Base-by-base conservation (phyloP, 2,329 filamentous ascomycete genomes). In the Drechslerella dactyloides region DNA sequence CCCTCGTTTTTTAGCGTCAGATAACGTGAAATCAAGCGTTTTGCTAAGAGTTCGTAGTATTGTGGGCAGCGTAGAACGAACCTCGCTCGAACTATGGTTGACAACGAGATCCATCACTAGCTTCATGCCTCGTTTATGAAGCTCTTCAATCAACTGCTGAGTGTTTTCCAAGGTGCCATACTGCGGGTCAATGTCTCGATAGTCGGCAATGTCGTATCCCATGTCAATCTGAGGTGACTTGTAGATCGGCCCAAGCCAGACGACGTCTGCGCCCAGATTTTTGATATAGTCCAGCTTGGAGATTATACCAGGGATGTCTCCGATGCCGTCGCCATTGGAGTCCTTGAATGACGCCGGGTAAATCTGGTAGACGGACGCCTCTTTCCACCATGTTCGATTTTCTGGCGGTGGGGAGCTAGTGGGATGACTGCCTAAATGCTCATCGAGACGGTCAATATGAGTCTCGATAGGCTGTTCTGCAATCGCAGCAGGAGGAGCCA, bases 81-180 rank as follows among this genome's bases (percentile, higher is more conserved):
- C 74, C 77, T 90, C 83, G 74, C 89, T 85, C 1, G 86, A 89
- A 0, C 89, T 91, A 77, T 93, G 90, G 75, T 92, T 93, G 73
- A 92, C 84, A 1, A 93, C 90, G 1, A 93, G 81, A 76, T 93
- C 89, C 68, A 92, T 83, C 64, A 93, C 86, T 10, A 92, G 79
- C 74, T 85, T 86, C 85, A 92, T 90, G 1, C 84, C 86, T 2
- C 87, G 83, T 15, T 82, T 79, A 69, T 89, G 87, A 44, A 85
- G 83, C 51, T 84, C 84, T 24, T 82, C 77, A 55, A 90, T 86
- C 37, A 91, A 78, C 0, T 80, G 79, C 64, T 90, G 86, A 55
- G 90, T 84, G 76, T 91, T 87, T 68, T 82, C 81, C 6, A 91
- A 81, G 0, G 86, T 87, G 40, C 89, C 89, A 75, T 90, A 91